These are phyloP conservation scores for Aureobasidium sp. DNA, from an alignment of 2,329 filamentous ascomycete genomes.

Conservation along the genomic window DNA sequence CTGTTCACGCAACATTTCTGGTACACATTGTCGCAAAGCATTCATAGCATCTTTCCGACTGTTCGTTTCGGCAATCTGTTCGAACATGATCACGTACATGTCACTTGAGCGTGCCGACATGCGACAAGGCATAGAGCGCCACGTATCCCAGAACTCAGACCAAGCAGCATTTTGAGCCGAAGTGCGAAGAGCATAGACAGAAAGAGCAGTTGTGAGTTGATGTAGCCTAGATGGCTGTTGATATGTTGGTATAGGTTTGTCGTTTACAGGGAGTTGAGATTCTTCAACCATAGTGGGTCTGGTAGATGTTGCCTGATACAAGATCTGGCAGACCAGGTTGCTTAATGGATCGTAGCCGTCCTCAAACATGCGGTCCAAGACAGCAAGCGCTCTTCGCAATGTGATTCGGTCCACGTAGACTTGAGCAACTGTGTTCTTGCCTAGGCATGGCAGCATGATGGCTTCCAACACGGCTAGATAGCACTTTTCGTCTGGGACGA, in stretches of 20 bases:
- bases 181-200: conserved; percentile 3
- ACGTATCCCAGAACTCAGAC: conserved; percentile 52
- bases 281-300: not conserved
- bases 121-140: conserved; percentile 47
- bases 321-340: conserved; percentile 39
- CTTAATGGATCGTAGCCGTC: conserved; percentile 33
- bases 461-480: conserved; percentile 28
- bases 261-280: not conserved
- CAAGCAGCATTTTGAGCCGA: conserved; percentile 26
- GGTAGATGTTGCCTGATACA: conserved; percentile 21
- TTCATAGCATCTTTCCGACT: conserved; percentile 35
- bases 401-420: conserved; percentile 17
- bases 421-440: conserved; percentile 12
- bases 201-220: conserved; percentile 30
- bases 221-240: conserved; percentile 29
- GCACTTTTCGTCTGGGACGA: conserved; percentile 26
- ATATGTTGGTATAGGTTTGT: conserved; percentile 6
- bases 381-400: conserved; percentile 25
- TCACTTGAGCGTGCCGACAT: conserved; percentile 38
- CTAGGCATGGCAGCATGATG: conserved; percentile 24
- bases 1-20: conserved; percentile 50
- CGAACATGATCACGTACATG: conserved; percentile 50
- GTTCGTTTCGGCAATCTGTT: conserved; percentile 35
- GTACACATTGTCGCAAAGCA: conserved; percentile 45
- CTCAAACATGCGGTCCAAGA: conserved; percentile 34